Evolutionary conservation across 2,329 filamentous ascomycete species (phyloP).

Genomic region (Verticillium nubilum): DNA sequence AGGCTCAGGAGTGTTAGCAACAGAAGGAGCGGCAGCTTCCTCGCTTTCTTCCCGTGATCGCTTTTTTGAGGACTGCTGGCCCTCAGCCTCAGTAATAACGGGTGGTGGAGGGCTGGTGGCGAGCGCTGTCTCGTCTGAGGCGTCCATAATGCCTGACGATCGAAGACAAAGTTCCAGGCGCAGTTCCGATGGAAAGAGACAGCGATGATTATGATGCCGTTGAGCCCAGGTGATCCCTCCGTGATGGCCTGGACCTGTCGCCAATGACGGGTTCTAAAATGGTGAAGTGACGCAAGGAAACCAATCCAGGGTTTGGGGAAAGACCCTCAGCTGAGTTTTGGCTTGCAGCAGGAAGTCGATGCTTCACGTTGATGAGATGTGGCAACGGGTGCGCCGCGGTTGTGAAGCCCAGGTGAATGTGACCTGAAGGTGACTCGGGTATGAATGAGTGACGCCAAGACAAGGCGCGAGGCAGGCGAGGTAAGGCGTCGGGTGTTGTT

Average conservation of each 20-base stretch:
- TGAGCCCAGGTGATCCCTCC: no score
- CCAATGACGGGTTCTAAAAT: no score
- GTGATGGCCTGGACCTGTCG: no score
- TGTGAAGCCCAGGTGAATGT: background rate
- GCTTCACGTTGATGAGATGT: no score
- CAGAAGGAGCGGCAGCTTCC: background rate
- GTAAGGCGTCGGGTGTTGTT: background rate
- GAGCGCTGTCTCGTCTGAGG: background rate
- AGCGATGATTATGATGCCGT: no score
- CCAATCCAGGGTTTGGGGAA: no score
- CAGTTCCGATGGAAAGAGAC: background rate
- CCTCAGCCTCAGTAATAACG: background rate
- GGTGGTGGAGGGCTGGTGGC: background rate
- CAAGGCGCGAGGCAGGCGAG: background rate
- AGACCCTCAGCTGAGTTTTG: no score
- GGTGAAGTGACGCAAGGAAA: no score
- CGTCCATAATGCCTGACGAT: conserved; percentile 4
- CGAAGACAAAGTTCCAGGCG: background rate
- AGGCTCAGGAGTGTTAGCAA: conserved; percentile 4
- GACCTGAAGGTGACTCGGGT: background rate
- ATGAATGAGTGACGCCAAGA: background rate
- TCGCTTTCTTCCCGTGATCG: conserved; percentile 19
- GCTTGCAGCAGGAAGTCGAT: no score
- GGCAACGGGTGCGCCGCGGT: background rate
- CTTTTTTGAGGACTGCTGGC: conserved; percentile 16